These are phyloP conservation scores for Cocos nucifera DNA, from an alignment of 176 grass and related monocot genomes.

Conservation along the genomic window DNA sequence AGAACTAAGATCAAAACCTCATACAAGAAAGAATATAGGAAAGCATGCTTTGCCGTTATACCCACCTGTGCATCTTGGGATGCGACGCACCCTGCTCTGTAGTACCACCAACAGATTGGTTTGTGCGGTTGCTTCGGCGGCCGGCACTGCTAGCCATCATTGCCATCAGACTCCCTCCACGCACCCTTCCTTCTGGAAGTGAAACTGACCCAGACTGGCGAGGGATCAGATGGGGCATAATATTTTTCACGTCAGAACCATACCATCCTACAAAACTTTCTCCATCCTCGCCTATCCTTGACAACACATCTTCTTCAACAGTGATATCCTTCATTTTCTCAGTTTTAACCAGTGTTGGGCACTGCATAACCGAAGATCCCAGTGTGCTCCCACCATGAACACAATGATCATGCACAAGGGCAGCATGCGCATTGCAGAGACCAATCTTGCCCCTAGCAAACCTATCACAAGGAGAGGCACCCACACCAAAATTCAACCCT, in stretches of 20 bases:
- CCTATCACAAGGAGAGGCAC: constrained; percentile 40
- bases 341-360: not conserved
- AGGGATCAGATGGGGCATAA: constrained; percentile 1
- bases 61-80: no score
- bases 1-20: no score
- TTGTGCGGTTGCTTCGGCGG: not conserved
- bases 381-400: constrained; percentile 61
- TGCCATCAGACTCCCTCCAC: constrained; percentile 68
- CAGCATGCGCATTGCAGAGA: constrained; percentile 49
- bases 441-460: constrained; percentile 58
- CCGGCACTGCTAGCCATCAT: constrained; percentile 30
- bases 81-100: not conserved
- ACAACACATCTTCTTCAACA: constrained; percentile 21
- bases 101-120: constrained; percentile 10
- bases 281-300: not conserved
- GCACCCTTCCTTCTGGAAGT: constrained; percentile 69
- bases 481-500: constrained; percentile 16
- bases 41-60: no score
- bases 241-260: not conserved
- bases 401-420: constrained; percentile 64
- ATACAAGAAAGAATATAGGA: no score
- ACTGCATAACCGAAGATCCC: constrained; percentile 15
- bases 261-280: constrained; percentile 6
- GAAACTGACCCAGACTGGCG: constrained; percentile 10
- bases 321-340: constrained; percentile 25